Evolutionary conservation across 768 basidiomycete genomes (phyloP).

Genomic region (Leccinum sublutescens): DNA sequence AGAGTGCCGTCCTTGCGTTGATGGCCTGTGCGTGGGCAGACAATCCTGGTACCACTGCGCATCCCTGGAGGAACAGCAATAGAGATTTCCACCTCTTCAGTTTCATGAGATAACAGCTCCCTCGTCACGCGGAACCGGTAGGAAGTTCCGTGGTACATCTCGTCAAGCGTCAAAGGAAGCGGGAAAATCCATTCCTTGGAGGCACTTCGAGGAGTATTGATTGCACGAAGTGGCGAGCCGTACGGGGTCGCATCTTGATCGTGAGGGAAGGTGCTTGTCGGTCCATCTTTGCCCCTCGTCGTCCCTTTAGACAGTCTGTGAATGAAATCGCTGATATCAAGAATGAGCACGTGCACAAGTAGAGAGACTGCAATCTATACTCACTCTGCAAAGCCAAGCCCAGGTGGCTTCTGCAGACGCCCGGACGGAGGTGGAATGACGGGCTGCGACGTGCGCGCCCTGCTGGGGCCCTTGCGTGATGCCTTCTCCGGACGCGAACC

Average conservation of each 20-base stretch:
- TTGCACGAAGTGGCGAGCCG: conserved; percentile 40
- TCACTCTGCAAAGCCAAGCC: conserved; percentile 30
- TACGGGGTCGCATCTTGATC: conserved; percentile 25
- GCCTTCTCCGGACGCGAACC: conserved; percentile 12
- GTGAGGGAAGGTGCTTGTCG: not conserved
- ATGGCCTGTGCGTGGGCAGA: conserved; percentile 65
- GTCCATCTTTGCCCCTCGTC: conserved; percentile 5
- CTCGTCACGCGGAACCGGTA: conserved; percentile 63
- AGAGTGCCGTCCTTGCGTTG: conserved; percentile 53
- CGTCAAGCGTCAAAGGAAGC: conserved; percentile 58
- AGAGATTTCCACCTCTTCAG: conserved; percentile 55
- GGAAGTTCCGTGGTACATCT: conserved; percentile 54
- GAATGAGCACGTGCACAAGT: conserved; percentile 6
- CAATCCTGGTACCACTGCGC: conserved; percentile 56
- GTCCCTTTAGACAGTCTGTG: conserved; percentile 26
- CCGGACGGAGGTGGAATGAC: conserved; percentile 30
- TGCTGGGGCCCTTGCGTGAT: conserved; percentile 13
- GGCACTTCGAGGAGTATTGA: conserved; percentile 38
- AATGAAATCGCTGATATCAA: conserved; percentile 27
- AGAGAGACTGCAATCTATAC: conserved; percentile 4
- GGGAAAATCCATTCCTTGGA: conserved; percentile 69
- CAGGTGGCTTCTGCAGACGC: conserved; percentile 21
- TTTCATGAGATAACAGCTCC: conserved; percentile 45
- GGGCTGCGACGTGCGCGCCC: conserved; percentile 22
- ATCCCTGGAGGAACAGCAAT: conserved; percentile 63